Percentiles rank a stretch among this genome's conserved stretches.
These are phyloP conservation scores for Phytophthora constricta DNA, from an alignment of 352 stramenopile species.

Conservation along the genomic window DNA sequence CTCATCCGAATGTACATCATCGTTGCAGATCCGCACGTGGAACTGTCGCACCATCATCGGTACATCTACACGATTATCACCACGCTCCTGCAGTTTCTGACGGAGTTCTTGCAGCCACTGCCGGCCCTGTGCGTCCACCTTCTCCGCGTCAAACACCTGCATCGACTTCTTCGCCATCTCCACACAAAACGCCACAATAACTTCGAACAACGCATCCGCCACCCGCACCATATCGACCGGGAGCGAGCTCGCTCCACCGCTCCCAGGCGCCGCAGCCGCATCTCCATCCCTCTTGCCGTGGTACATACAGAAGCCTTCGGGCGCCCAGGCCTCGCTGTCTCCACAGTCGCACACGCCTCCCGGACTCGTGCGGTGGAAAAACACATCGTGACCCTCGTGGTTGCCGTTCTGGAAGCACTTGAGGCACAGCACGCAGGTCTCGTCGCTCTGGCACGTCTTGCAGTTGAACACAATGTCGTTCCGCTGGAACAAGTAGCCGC, in stretches of 20 bases:
- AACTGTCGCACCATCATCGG: slow-evolving; percentile 65
- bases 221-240: slow-evolving; percentile 55
- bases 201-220: slow-evolving; percentile 70
- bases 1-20: slow-evolving; percentile 98
- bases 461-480: slow-evolving; percentile 99
- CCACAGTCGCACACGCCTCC: slow-evolving; percentile 98
- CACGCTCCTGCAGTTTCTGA: slow-evolving; percentile 23
- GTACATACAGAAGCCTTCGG: slow-evolving; percentile 93
- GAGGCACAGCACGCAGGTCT: slow-evolving; percentile 98
- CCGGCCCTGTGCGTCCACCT: slow-evolving; percentile 54
- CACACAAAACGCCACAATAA: slow-evolving; percentile 73
- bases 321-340: slow-evolving; percentile 97
- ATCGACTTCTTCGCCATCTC: slow-evolving; percentile 81
- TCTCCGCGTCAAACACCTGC: slow-evolving; percentile 69
- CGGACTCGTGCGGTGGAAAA: slow-evolving; percentile 80
- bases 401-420: slow-evolving; percentile 95
- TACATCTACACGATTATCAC: no score
- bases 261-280: slow-evolving; percentile 16
- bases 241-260: slow-evolving; percentile 30
- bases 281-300: slow-evolving; percentile 73
- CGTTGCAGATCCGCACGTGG: slow-evolving; percentile 96
- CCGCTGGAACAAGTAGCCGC: slow-evolving; percentile 96
- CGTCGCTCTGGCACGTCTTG: slow-evolving; percentile 97
- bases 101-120: slow-evolving; percentile 44
- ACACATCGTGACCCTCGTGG: slow-evolving; percentile 95